phyloP scores from a whole-genome alignment of 345 rosid genomes.

The Populus ilicifolia region DNA sequence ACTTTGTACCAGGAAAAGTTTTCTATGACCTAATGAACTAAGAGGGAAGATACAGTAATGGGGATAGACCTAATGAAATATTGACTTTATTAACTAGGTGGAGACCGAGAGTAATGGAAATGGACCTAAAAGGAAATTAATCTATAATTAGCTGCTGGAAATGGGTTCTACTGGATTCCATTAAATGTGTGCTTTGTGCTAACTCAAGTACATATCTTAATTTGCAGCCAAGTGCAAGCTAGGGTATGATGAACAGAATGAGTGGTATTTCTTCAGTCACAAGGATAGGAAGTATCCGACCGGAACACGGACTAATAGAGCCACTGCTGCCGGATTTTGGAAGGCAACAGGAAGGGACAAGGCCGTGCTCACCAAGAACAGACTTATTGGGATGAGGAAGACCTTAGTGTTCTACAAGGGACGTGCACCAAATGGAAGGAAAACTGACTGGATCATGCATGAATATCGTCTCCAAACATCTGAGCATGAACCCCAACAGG shows the following conservation, averaged over 20 bases:
- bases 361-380: constrained; percentile 73
- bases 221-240: constrained; percentile 67
- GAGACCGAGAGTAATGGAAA: background rate
- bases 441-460: constrained; percentile 94
- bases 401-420: constrained; percentile 90
- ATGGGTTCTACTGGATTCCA: background rate
- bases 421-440: constrained; percentile 89
- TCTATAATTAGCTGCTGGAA: background rate
- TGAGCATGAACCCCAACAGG: constrained; percentile 73
- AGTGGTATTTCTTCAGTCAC: constrained; percentile 98
- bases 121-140: background rate
- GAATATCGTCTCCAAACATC: constrained; percentile 84
- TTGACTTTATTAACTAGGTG: background rate
- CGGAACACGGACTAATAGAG: constrained; percentile 85
- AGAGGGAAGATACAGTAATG: background rate
- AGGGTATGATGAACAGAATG: constrained; percentile 77
- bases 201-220: background rate
- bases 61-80: background rate
- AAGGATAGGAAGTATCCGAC: constrained; percentile 97
- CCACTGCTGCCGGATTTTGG: constrained; percentile 93
- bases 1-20: background rate
- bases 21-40: background rate
- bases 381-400: constrained; percentile 84
- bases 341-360: constrained; percentile 97
- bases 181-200: background rate